Conservation (phyloP, 139 green algal species). For the Chlorella sp. region DNA sequence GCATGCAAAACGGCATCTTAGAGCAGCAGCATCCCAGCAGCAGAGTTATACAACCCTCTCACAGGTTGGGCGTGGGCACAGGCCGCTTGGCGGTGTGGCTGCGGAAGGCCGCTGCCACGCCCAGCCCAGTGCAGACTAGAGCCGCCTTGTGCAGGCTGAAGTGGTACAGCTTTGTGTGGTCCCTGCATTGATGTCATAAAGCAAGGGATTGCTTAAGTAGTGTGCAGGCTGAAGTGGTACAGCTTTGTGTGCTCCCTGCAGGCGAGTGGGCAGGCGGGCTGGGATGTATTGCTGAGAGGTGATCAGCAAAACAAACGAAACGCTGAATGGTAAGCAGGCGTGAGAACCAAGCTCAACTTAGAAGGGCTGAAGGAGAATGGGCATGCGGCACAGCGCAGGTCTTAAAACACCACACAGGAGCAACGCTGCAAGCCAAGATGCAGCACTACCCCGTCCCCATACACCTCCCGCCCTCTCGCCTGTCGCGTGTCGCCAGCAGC, state of each 20-base stretch:
- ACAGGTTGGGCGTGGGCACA: slow-evolving; percentile 69
- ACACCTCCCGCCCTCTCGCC: slow-evolving; percentile 4
- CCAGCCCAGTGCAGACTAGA: slow-evolving; percentile 38
- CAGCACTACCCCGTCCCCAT: no score
- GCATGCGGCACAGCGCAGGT: background rate
- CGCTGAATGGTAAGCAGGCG: no score
- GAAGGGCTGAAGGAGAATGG: no score
- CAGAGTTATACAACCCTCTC: slow-evolving; percentile 18
- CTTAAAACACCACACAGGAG: background rate
- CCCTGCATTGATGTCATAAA: no score
- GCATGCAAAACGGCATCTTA: background rate
- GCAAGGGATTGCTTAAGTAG: no score
- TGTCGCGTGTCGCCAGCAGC: slow-evolving; percentile 20
- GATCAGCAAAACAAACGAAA: no score
- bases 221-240: slow-evolving; percentile 64
- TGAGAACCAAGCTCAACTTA: no score
- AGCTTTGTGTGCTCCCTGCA: no score
- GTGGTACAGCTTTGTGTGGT: slow-evolving; percentile 66
- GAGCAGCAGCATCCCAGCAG: background rate
- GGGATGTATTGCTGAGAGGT: no score
- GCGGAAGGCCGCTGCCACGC: slow-evolving; percentile 60
- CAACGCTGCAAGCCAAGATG: no score
- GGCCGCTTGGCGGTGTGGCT: slow-evolving; percentile 73
- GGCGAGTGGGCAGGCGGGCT: background rate
- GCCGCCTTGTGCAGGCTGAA: slow-evolving; percentile 54